A percentile compares a stretch with the other conserved stretches of the same genome.
These are phyloP conservation scores for Colletotrichum sp. DNA, from an alignment of 2,329 filamentous ascomycete genomes.

Conservation along the genomic window DNA sequence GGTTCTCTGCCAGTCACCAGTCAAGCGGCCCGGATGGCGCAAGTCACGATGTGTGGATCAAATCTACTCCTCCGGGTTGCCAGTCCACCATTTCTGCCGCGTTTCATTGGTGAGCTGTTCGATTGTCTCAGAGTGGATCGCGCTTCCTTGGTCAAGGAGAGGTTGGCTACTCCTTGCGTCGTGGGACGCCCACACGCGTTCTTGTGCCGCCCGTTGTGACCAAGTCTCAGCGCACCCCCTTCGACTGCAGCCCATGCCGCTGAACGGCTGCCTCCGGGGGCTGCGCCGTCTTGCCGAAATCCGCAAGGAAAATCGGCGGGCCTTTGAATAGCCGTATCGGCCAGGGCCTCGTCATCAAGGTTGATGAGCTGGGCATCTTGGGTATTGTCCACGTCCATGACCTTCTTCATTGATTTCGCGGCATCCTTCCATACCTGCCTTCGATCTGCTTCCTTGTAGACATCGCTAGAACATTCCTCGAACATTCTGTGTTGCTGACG, in stretches of 20 bases:
- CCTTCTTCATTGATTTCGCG: not conserved
- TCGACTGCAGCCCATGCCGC: not conserved
- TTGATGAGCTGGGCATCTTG: not conserved
- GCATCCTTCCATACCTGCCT: not conserved
- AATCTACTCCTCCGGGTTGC: not conserved
- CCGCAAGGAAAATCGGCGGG: not conserved
- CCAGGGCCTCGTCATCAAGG: not conserved
- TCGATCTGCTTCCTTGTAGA: not conserved
- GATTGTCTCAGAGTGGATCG: too few species aligned
- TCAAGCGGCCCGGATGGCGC: too few species aligned
- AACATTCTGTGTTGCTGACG: not conserved
- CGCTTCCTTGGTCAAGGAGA: too few species aligned
- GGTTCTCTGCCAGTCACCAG: too few species aligned
- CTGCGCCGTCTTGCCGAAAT: not conserved
- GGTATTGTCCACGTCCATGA: not conserved
- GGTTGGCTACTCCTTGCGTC: too few species aligned
- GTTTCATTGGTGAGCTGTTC: too few species aligned
- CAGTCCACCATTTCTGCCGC: not conserved
- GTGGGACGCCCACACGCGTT: not conserved
- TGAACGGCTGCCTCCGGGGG: not conserved
- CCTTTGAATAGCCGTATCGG: not conserved
- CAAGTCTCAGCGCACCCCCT: not conserved
- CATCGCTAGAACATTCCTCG: not conserved
- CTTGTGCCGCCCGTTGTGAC: not conserved
- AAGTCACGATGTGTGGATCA: not conserved